phyloP scores from a whole-genome alignment of 208 protist species.

The Crithidia acanthocephali region DNA sequence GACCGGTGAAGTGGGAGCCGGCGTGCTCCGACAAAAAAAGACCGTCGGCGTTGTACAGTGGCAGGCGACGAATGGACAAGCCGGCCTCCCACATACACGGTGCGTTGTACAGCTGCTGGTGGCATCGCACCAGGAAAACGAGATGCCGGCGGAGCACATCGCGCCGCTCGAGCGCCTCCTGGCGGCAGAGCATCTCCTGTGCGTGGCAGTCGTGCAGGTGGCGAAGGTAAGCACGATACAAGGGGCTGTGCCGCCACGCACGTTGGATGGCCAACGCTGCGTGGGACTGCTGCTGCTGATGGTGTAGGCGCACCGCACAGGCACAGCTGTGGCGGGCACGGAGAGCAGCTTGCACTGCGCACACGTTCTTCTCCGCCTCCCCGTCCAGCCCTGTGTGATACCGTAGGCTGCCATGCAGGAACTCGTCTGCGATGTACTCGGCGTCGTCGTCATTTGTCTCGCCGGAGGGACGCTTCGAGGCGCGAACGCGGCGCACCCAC shows the following conservation, averaged over 20 bases:
- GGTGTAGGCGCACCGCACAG: background rate
- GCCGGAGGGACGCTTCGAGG: too few relatives aligned
- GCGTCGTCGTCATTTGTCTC: background rate
- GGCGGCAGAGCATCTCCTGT: slow-evolving; percentile 43
- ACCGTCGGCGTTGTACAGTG: slow-evolving; percentile 40
- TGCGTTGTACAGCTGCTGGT: slow-evolving; percentile 75
- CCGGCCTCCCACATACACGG: slow-evolving; percentile 39
- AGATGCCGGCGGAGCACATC: slow-evolving; percentile 53
- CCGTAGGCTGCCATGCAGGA: background rate
- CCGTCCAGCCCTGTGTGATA: background rate
- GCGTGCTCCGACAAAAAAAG: slow-evolving; percentile 20
- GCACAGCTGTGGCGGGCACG: slow-evolving; percentile 21
- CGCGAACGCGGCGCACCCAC: slow-evolving; percentile 10
- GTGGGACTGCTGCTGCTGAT: background rate
- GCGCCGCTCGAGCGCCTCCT: slow-evolving; percentile 71
- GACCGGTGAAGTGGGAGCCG: background rate
- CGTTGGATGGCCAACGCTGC: slow-evolving; percentile 52
- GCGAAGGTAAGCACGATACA: slow-evolving; percentile 27
- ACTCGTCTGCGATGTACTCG: background rate
- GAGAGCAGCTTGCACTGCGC: slow-evolving; percentile 1
- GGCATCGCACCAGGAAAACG: slow-evolving; percentile 51
- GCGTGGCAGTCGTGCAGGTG: slow-evolving; percentile 32
- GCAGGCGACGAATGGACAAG: slow-evolving; percentile 28
- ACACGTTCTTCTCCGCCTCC: background rate
- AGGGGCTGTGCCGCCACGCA: slow-evolving; percentile 40